Conservation (phyloP, 208 protist genomes). For the Trypanosoma rangeli region DNA sequence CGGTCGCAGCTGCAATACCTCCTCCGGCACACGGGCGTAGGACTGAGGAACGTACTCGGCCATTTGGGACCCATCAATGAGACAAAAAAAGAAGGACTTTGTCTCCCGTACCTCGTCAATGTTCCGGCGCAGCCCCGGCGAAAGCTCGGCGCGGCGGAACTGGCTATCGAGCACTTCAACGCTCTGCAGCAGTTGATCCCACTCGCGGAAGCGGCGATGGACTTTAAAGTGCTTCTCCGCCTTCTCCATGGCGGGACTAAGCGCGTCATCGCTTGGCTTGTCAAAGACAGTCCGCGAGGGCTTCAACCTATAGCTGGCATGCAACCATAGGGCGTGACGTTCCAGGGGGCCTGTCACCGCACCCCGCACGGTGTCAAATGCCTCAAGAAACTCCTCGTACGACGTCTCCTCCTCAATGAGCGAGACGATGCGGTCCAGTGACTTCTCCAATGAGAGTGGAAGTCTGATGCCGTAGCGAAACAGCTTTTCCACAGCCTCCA, state of each 20-base stretch:
- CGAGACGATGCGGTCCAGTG: slow-evolving; percentile 54
- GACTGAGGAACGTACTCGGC: slow-evolving; percentile 54
- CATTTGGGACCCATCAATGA: slow-evolving; percentile 78
- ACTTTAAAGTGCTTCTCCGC: slow-evolving; percentile 45
- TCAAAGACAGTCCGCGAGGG: slow-evolving; percentile 81
- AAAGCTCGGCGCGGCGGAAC: slow-evolving; percentile 61
- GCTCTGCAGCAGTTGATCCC: slow-evolving; percentile 53
- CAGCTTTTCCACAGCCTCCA: slow-evolving; percentile 70
- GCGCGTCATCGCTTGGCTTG: slow-evolving; percentile 66
- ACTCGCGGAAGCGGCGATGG: slow-evolving; percentile 66
- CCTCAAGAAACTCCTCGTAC: slow-evolving; percentile 77
- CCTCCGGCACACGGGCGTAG: slow-evolving; percentile 78
- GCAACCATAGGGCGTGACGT: slow-evolving; percentile 83
- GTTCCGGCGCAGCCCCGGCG: slow-evolving; percentile 23
- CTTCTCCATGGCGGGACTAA: slow-evolving; percentile 65
- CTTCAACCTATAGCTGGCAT: slow-evolving; percentile 73
- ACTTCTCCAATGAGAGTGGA: slow-evolving; percentile 50
- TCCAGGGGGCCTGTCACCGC: slow-evolving; percentile 71
- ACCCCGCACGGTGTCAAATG: slow-evolving; percentile 80
- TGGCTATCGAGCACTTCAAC: slow-evolving; percentile 72
- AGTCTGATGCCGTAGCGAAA: slow-evolving; percentile 53
- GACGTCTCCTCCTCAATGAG: slow-evolving; percentile 66
- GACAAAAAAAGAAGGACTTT: slow-evolving; percentile 82
- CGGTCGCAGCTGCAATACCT: slow-evolving; percentile 56
- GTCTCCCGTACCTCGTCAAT: slow-evolving; percentile 66